phyloP scores from a whole-genome alignment of 106 monocot genomes.

The Dactylorhiza incarnata region DNA sequence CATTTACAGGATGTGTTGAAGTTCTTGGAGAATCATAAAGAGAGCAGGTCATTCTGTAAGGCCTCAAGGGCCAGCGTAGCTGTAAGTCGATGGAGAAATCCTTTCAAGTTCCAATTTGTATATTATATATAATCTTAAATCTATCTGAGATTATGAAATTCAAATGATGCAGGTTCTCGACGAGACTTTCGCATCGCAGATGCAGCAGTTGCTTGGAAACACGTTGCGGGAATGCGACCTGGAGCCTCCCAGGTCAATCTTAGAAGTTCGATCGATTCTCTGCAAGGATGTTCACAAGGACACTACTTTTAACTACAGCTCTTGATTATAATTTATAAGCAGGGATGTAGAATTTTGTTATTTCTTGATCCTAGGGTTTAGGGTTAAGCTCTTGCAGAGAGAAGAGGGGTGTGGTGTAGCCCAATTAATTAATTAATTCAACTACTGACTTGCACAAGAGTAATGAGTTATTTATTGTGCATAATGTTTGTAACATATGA shows the following conservation, averaged over 20 bases:
- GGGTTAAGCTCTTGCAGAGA: no score
- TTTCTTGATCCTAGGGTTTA: background rate
- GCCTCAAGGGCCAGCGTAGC: constrained; percentile 64
- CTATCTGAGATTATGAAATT: background rate
- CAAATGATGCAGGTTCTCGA: constrained; percentile 47
- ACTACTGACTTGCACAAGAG: background rate
- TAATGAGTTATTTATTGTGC: background rate
- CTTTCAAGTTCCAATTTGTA: background rate
- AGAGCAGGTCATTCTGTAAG: constrained; percentile 84
- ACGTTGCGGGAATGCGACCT: constrained; percentile 60
- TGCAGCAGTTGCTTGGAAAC: constrained; percentile 73
- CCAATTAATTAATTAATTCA: background rate
- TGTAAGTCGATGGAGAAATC: constrained; percentile 33
- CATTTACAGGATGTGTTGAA: constrained; percentile 90
- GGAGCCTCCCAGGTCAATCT: constrained; percentile 61
- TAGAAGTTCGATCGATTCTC: constrained; percentile 61
- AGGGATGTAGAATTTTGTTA: background rate
- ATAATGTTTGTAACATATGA: background rate
- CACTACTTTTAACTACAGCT: background rate
- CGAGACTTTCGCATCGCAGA: constrained; percentile 69
- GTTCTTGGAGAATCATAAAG: constrained; percentile 89
- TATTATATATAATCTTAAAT: background rate
- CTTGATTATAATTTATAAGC: background rate
- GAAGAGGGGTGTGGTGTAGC: background rate
- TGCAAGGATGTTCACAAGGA: constrained; percentile 31